phyloP scores from a whole-genome alignment of 2,329 filamentous ascomycete species.

The Fusarium hostae region DNA sequence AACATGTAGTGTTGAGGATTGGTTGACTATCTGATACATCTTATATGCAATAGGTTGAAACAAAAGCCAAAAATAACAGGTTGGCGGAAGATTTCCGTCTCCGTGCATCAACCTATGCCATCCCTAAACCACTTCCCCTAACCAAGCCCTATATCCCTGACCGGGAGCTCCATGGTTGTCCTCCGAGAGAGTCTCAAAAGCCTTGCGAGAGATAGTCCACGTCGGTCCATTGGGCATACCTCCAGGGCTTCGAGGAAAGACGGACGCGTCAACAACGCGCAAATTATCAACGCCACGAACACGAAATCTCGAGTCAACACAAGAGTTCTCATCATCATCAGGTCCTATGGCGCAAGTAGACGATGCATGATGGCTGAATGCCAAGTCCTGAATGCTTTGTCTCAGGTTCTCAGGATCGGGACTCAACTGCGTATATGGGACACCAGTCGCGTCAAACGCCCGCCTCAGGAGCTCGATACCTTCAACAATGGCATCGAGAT shows the following conservation, averaged over 20 bases:
- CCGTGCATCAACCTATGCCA: no score
- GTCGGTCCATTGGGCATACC: constrained; percentile 3
- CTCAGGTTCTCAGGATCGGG: not conserved
- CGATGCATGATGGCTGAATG: not conserved
- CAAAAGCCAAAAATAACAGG: fast-evolving
- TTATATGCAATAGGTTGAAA: fast-evolving
- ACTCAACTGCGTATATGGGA: not conserved
- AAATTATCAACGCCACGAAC: not conserved
- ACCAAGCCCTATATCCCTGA: fast-evolving
- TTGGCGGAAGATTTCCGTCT: not conserved
- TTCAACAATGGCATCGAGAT: constrained; percentile 1
- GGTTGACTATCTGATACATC: not conserved
- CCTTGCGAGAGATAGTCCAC: constrained; percentile 16
- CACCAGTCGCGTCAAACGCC: constrained; percentile 1
- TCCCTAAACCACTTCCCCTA: fast-evolving
- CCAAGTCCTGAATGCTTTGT: not conserved
- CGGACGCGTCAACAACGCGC: constrained; percentile 11
- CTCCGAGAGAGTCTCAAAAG: constrained; percentile 1
- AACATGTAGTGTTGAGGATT: not conserved
- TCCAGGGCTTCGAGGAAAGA: constrained; percentile 2
- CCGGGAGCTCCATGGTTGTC: not conserved
- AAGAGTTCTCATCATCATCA: not conserved
- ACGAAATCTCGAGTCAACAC: not conserved
- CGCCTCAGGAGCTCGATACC: constrained; percentile 1
- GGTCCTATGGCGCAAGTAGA: not conserved